Evolutionary conservation across 345 rosid species (phyloP).

Genomic region (Populus deltoides): DNA sequence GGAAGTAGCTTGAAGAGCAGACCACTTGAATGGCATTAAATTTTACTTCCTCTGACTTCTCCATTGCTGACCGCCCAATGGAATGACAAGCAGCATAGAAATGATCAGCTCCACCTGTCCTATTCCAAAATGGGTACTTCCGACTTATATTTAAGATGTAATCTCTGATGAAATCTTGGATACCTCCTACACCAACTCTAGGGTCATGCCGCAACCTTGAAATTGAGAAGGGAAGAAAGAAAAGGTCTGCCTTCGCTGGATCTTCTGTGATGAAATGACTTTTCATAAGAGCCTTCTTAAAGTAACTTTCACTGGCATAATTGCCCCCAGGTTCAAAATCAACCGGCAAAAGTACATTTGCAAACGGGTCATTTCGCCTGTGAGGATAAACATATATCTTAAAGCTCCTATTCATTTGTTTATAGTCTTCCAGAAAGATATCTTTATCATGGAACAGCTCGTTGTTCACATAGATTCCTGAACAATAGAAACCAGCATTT

Average conservation of each 20-base stretch:
- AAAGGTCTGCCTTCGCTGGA: constrained; percentile 47
- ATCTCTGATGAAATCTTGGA: constrained; percentile 41
- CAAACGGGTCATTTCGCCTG: constrained; percentile 40
- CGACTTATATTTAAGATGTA: constrained; percentile 42
- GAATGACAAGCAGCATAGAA: constrained; percentile 67
- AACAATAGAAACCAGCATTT: constrained; percentile 36
- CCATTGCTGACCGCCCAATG: constrained; percentile 50
- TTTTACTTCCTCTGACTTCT: constrained; percentile 36
- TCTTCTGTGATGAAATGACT: constrained; percentile 51
- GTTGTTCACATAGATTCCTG: constrained; percentile 38
- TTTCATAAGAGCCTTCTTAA: constrained; percentile 47
- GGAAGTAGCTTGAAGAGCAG: constrained; percentile 58
- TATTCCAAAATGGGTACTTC: constrained; percentile 61
- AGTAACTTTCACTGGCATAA: constrained; percentile 61
- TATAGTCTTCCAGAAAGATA: constrained; percentile 47
- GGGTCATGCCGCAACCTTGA: constrained; percentile 53
- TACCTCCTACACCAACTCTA: constrained; percentile 34
- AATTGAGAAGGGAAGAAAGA: constrained; percentile 60
- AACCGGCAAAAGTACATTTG: constrained; percentile 46
- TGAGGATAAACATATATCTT: constrained; percentile 61
- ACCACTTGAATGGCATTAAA: constrained; percentile 57
- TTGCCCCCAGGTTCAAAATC: constrained; percentile 46
- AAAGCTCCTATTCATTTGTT: constrained; percentile 54
- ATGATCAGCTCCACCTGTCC: constrained; percentile 59
- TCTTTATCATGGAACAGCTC: constrained; percentile 48